Percentiles rank a stretch among this genome's conserved stretches.
phyloP scores from a whole-genome alignment of 306 rosid species.

The Leucaena leucocephala region DNA sequence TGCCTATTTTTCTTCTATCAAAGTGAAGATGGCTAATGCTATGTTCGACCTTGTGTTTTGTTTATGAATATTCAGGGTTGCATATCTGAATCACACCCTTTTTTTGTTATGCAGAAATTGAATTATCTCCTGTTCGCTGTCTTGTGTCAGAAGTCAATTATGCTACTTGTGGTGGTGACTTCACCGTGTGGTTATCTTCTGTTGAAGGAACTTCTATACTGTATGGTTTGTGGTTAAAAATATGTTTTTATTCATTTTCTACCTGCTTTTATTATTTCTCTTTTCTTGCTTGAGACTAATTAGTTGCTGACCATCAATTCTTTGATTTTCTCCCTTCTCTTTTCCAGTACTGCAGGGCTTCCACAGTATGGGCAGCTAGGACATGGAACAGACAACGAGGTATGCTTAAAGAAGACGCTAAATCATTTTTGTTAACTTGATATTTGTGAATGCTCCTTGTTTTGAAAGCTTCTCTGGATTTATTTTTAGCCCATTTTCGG shows the following conservation, averaged over 20 bases:
- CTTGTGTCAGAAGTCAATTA: constrained; percentile 75
- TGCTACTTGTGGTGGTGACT: constrained; percentile 86
- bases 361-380: constrained; percentile 98
- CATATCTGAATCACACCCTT: constrained; percentile 12
- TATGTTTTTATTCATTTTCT: constrained; percentile 27
- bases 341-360: constrained; percentile 88
- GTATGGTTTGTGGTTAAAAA: constrained; percentile 65
- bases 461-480: not conserved
- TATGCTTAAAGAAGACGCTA: constrained; percentile 38
- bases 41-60: constrained; percentile 4
- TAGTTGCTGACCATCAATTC: constrained; percentile 29
- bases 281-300: constrained; percentile 17
- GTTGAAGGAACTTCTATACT: constrained; percentile 91
- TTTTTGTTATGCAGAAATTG: constrained; percentile 61
- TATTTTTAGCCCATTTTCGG: constrained; percentile 5
- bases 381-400: constrained; percentile 99
- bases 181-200: constrained; percentile 89
- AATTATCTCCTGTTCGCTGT: constrained; percentile 85
- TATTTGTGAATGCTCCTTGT: constrained; percentile 7
- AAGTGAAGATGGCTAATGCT: not conserved
- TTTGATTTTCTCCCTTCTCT: constrained; percentile 27
- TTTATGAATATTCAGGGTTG: not conserved
- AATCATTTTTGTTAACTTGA: constrained; percentile 21
- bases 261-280: constrained; percentile 10
- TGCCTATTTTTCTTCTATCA: not conserved